Conservation (phyloP, 306 rosid species). For the Ammopiptanthus mongolicus region DNA sequence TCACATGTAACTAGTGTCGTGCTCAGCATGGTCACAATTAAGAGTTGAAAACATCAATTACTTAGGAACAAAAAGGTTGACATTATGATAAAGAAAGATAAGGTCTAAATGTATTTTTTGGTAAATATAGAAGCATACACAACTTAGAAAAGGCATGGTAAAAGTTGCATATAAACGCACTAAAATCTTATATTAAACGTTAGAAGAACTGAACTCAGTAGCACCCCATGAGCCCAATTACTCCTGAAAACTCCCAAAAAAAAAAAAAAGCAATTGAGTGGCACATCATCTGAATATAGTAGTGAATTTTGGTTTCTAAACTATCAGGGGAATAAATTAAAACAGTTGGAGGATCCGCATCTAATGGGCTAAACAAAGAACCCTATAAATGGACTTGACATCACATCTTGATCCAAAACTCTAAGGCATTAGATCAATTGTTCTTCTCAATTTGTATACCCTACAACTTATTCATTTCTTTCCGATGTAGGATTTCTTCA, state of each 20-base stretch:
- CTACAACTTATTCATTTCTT: no score
- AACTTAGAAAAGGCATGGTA: neutral
- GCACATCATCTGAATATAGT: neutral
- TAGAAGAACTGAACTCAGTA: neutral
- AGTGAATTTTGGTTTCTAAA: neutral
- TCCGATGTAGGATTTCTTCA: no score
- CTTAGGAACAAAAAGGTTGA: neutral
- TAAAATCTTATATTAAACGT: neutral
- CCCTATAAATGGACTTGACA: no score
- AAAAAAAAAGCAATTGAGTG: neutral
- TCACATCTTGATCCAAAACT: no score
- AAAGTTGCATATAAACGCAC: neutral
- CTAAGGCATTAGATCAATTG: no score
- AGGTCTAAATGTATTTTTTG: neutral
- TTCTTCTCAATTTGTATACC: no score
- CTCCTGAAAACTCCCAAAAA: neutral
- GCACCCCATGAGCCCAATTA: neutral
- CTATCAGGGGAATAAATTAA: no score
- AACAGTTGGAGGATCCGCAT: no score
- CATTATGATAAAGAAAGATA: neutral
- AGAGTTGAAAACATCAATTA: neutral
- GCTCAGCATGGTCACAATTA: neutral
- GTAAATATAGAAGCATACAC: neutral
- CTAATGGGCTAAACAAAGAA: no score
- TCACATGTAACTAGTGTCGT: neutral